These are phyloP conservation scores for Populus tomentosa DNA, from an alignment of 441 rosid species.

Conservation along the genomic window DNA sequence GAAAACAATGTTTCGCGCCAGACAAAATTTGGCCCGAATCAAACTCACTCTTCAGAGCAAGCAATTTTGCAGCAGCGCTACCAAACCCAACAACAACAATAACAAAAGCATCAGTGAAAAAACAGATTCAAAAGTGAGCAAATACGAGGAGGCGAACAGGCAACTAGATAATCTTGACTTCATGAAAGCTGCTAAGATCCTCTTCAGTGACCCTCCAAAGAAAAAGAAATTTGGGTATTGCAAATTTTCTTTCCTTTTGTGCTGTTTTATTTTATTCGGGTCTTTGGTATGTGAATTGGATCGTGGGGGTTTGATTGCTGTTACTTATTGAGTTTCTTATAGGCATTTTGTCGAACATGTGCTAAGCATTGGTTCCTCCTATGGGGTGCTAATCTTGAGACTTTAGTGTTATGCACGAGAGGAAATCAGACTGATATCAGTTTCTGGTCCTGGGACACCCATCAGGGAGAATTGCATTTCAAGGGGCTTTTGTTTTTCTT, in stretches of 20 bases:
- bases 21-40: slow-evolving; percentile 27
- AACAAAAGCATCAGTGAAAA: slow-evolving; percentile 24
- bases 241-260: neutral
- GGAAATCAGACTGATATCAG: neutral
- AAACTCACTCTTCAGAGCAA: slow-evolving; percentile 18
- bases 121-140: slow-evolving; percentile 34
- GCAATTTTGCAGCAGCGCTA: slow-evolving; percentile 27
- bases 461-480: neutral
- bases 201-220: slow-evolving; percentile 56
- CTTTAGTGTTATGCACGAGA: neutral
- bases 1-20: slow-evolving; percentile 38
- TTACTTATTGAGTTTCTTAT: slow-evolving; percentile 11
- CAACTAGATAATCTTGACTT: slow-evolving; percentile 70
- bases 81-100: slow-evolving; percentile 1
- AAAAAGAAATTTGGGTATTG: slow-evolving; percentile 66
- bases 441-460: neutral
- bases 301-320: neutral
- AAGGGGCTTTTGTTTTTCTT: too few relatives aligned
- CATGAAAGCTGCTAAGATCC: slow-evolving; percentile 60
- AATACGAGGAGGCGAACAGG: slow-evolving; percentile 44
- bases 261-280: neutral
- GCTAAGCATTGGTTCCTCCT: neutral
- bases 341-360: slow-evolving; percentile 30
- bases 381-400: neutral
- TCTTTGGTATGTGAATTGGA: neutral